Base-by-base conservation (phyloP, 2,329 filamentous ascomycete species). In the Purpureocillium takamizusanense region DNA sequence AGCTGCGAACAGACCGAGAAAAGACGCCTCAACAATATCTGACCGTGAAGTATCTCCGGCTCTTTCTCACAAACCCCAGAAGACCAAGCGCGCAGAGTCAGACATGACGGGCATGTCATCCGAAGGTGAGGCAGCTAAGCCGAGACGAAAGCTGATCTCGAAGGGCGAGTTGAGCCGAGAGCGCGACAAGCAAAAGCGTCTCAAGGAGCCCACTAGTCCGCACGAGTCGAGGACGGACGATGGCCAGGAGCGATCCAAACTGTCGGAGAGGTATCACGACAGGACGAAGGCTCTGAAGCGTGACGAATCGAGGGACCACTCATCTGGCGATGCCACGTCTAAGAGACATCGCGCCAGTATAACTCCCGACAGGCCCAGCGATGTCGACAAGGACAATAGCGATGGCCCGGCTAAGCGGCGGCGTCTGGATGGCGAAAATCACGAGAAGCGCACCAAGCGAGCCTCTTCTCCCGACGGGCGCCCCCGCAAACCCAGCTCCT, bases 71-170 rank as follows among this genome's bases (percentile, higher is more conserved):
- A 79, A 75, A 44, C 61, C 66, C 10, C 45, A 57, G 31, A 79
- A 75, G 50, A 50, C 66, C 5, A 76, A 70, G 46, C 68, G 70
- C 34, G 55, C 65, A 2, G 77, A 81, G 37, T 66, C 72, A 1
- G 78, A 81, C 35, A 44, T 65, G 17, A 64, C 68, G 12, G 65
- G 60, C 2, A 59, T 65, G 7, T 76, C 72, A 1, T 78, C 75
- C 27, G 74, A 74, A 50, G 76, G 69, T 2, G 76, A 78, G 51
- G 56, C 70, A 8, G 54, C 66, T 16, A 82, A 81, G 51, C 76
- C 77, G 2, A 63, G 78, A 17, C 66, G 76, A 30, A 83, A 81
- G 51, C 65, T 83, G 10, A 67, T 82, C 15, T 81, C 78, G 1
- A 78, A 78, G 28, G 72, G 70, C 37, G 78, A 81, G 40, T 56